phyloP scores from a whole-genome alignment of 1,284 basidiomycete genomes.

The Paramarasmius palmivorus region DNA sequence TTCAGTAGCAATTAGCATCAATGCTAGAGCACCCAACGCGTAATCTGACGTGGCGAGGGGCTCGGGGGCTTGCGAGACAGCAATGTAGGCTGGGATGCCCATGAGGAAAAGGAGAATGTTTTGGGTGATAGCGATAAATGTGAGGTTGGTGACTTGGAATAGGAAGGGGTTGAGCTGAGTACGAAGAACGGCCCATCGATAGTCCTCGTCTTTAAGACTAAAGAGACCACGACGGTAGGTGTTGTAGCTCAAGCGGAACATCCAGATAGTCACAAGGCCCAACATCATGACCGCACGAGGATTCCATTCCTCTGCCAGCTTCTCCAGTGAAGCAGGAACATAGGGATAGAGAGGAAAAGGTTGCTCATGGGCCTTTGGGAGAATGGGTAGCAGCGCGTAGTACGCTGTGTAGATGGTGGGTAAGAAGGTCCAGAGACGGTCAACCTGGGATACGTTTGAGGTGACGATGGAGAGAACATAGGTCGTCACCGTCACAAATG shows the following conservation, averaged over 20 bases:
- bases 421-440: conserved; percentile 76
- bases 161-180: conserved; percentile 62
- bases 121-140: conserved; percentile 80
- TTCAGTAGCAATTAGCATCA: conserved; percentile 67
- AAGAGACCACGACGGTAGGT: conserved; percentile 86
- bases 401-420: conserved; percentile 80
- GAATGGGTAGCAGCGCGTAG: conserved; percentile 70
- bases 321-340: conserved; percentile 48
- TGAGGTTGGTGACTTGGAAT: conserved; percentile 82
- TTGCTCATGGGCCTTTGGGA: conserved; percentile 43
- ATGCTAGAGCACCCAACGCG: conserved; percentile 56
- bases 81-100: conserved; percentile 58
- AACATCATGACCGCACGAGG: conserved; percentile 76
- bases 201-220: conserved; percentile 81
- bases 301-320: conserved; percentile 49
- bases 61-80: conserved; percentile 54
- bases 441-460: conserved; percentile 85
- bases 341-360: conserved; percentile 53
- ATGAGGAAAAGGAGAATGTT: conserved; percentile 82
- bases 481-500: conserved; percentile 43
- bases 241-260: conserved; percentile 79
- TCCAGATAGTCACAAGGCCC: conserved; percentile 68
- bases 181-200: conserved; percentile 85
- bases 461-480: conserved; percentile 68
- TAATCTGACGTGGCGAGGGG: conserved; percentile 65